Evolutionary conservation across 352 stramenopile genomes (phyloP), one percentile per base, ranked within the genome.

Genomic region (Phytopythium kandeliae): DNA sequence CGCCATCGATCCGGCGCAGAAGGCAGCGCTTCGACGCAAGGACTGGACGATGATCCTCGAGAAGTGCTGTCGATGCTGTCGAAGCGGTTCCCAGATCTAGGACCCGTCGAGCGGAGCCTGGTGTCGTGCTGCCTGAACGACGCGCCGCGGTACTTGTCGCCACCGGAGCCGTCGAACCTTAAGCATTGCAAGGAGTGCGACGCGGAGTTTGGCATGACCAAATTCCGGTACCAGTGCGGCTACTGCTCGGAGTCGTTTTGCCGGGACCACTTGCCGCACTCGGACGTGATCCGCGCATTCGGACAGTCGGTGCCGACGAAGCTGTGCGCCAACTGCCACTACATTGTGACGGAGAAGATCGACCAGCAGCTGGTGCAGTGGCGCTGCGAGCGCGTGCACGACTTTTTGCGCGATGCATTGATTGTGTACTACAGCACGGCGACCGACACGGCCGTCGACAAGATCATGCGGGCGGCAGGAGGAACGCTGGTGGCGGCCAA

Each of bases 161-260:
- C 80, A 21, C 81, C 81, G n/a, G 83, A 92, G 43, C 58, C 77
- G 22, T 82, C 58, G 0, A 70, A 71, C 30, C 71, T 64, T 1
- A 88, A 87, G 34, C 50, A 69, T 10, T 94, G 83, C 63, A 90
- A 86, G 38, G 57, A 64, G 34, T 95, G 84, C 65, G 56, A 67
- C 1, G 53, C 80, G 0, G 71, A 86, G 46, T 95, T 95, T 53
- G 80, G 81, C 11, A 69, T 95, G 55, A 89, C 76, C 6, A 90
- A 89, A 59, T 95, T 92, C 28, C 71, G 80, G 0, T 95, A 92
- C 47, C 68, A 86, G 46, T 95, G 81, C 50, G 82, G 84, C 1
- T 92, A 92, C 60, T 92, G 84, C 55, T 76, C 62, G 16, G 78
- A 90, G 44, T 85, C 79, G 10, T 92, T 85, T 24, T 95, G 84